These are phyloP conservation scores for Novymonas esmeraldas DNA, from an alignment of 208 protist species.

Conservation along the genomic window DNA sequence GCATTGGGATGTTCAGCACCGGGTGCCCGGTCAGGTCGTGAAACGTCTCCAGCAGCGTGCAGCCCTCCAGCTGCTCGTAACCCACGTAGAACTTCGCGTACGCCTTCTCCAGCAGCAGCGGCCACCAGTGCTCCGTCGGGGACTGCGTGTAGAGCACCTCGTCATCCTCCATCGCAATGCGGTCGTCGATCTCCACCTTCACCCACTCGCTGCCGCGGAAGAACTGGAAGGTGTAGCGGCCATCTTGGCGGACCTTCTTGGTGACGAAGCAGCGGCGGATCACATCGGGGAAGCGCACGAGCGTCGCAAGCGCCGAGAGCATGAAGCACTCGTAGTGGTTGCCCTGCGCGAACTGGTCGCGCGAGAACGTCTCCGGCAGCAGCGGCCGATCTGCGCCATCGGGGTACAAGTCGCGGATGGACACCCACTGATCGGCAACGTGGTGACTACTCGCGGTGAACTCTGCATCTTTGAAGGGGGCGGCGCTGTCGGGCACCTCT, in stretches of 20 bases:
- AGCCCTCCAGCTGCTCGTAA: slow-evolving; percentile 77
- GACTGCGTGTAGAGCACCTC: slow-evolving; percentile 68
- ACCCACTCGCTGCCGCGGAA: slow-evolving; percentile 73
- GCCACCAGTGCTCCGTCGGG: slow-evolving; percentile 82
- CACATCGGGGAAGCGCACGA: slow-evolving; percentile 70
- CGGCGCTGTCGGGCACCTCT: slow-evolving; percentile 55
- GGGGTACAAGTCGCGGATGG: slow-evolving; percentile 75
- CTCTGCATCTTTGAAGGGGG: slow-evolving; percentile 66
- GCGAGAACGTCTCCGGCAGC: slow-evolving; percentile 56
- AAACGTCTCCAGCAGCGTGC: slow-evolving; percentile 72
- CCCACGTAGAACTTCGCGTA: slow-evolving; percentile 90
- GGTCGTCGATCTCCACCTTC: slow-evolving; percentile 84
- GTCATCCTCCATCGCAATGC: slow-evolving; percentile 56
- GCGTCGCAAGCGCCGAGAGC: slow-evolving; percentile 63
- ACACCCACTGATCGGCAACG: slow-evolving; percentile 64
- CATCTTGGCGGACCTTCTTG: slow-evolving; percentile 73
- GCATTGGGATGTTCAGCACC: slow-evolving; percentile 72
- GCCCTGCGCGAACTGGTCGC: slow-evolving; percentile 78
- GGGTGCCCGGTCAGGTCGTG: slow-evolving; percentile 83
- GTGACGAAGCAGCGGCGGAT: slow-evolving; percentile 85
- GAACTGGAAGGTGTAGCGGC: slow-evolving; percentile 87
- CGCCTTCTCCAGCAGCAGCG: slow-evolving; percentile 89
- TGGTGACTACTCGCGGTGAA: slow-evolving; percentile 71
- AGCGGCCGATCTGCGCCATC: slow-evolving; percentile 49
- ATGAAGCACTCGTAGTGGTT: slow-evolving; percentile 89